Percentiles rank a stretch among this genome's conserved stretches.
Conservation (phyloP, 169 alveolate species). For the Amoebophrya sp. region DNA sequence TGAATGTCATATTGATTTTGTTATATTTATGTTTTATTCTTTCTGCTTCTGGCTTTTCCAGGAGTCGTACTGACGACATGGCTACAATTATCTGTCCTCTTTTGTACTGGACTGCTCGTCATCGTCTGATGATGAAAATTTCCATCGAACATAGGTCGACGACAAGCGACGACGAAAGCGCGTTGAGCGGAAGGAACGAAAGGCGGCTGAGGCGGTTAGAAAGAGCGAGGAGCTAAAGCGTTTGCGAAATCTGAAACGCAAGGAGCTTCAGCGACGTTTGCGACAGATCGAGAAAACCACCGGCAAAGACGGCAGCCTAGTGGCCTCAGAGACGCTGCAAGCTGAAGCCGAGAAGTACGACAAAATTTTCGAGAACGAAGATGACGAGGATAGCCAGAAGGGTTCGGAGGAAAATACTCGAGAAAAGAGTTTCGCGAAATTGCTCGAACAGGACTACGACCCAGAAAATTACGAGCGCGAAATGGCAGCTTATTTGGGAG, state of each 20-base stretch:
- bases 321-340: too few relatives aligned
- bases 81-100: too few relatives aligned
- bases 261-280: background rate
- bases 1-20: too few relatives aligned
- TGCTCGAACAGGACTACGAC: background rate
- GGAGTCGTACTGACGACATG: too few relatives aligned
- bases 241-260: background rate
- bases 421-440: background rate
- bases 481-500: background rate
- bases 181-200: background rate
- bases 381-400: background rate
- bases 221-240: background rate
- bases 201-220: background rate
- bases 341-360: background rate
- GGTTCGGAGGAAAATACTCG: background rate
- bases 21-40: too few relatives aligned
- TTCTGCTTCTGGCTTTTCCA: too few relatives aligned
- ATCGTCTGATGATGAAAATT: too few relatives aligned
- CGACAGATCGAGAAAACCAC: background rate
- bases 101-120: too few relatives aligned
- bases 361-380: background rate
- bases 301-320: background rate
- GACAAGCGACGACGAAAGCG: background rate
- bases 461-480: background rate
- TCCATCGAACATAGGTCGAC: background rate